Evolutionary conservation across 73 alveolate genomes (phyloP).

Genomic region (Paramecium bursaria): DNA sequence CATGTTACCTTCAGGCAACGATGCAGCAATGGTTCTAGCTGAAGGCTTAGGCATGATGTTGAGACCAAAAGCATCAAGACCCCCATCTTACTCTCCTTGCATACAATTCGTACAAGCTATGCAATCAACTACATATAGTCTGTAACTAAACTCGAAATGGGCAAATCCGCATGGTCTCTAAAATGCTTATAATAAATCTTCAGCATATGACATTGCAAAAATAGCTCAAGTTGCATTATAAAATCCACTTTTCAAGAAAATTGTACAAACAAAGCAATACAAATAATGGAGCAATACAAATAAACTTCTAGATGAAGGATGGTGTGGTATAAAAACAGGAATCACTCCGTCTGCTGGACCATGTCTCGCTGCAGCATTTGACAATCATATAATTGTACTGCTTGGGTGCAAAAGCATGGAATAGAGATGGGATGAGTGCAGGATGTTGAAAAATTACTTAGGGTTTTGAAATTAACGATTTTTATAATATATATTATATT

Average conservation of each 20-base stretch:
- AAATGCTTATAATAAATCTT: conserved; percentile 70
- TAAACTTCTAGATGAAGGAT: conserved; percentile 74
- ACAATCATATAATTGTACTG: neutral
- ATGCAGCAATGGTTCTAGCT: conserved; percentile 79
- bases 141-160: conserved; percentile 60
- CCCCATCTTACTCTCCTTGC: conserved; percentile 8
- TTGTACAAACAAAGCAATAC: conserved; percentile 58
- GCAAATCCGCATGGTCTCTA: conserved; percentile 82
- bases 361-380: conserved; percentile 78
- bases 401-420: neutral
- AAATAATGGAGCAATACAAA: conserved; percentile 81
- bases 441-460: neutral
- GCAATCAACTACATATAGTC: conserved; percentile 65
- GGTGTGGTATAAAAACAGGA: conserved; percentile 87
- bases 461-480: too few relatives aligned
- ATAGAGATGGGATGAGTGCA: neutral
- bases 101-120: conserved; percentile 66
- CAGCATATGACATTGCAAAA: conserved; percentile 76
- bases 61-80: neutral
- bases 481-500: too few relatives aligned
- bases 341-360: conserved; percentile 91
- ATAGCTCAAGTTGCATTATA: conserved; percentile 68
- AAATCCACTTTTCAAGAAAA: conserved; percentile 65
- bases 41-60: neutral
- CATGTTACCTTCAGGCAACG: conserved; percentile 87